Conservation (phyloP, 805 yeast genomes). For the Kodamaea sagamina region DNA sequence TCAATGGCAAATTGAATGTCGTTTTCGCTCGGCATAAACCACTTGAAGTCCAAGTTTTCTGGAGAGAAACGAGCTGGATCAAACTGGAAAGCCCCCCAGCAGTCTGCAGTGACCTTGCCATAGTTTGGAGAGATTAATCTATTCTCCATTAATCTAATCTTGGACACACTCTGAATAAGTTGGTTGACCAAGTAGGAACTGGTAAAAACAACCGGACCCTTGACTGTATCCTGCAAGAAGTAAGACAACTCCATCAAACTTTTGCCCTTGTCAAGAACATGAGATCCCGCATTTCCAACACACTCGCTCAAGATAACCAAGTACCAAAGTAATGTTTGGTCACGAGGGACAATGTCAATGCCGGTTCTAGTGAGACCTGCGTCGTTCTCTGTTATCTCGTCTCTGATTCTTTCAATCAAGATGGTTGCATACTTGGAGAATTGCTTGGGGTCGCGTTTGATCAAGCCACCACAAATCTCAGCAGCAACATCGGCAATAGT, state of each 20-base stretch:
- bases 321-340: conserved; percentile 72
- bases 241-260: conserved; percentile 51
- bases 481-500: conserved; percentile 68
- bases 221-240: conserved; percentile 49
- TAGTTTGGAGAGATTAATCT: conserved; percentile 53
- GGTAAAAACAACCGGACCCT: conserved; percentile 64
- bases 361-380: conserved; percentile 78
- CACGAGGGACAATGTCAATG: conserved; percentile 71
- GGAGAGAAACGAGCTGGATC: conserved; percentile 49
- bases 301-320: conserved; percentile 69
- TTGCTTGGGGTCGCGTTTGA: conserved; percentile 58
- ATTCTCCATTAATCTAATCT: conserved; percentile 58
- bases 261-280: conserved; percentile 43
- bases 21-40: conserved; percentile 69
- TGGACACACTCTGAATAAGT: conserved; percentile 61
- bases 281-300: conserved; percentile 63
- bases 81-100: conserved; percentile 79
- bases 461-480: conserved; percentile 69
- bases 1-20: conserved; percentile 65
- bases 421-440: conserved; percentile 46
- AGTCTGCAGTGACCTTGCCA: conserved; percentile 42
- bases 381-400: conserved; percentile 71
- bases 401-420: conserved; percentile 54
- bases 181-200: conserved; percentile 68
- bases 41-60: conserved; percentile 56